These are phyloP conservation scores for Flaveria linearis DNA, from an alignment of 129 eudicot species.

Conservation along the genomic window DNA sequence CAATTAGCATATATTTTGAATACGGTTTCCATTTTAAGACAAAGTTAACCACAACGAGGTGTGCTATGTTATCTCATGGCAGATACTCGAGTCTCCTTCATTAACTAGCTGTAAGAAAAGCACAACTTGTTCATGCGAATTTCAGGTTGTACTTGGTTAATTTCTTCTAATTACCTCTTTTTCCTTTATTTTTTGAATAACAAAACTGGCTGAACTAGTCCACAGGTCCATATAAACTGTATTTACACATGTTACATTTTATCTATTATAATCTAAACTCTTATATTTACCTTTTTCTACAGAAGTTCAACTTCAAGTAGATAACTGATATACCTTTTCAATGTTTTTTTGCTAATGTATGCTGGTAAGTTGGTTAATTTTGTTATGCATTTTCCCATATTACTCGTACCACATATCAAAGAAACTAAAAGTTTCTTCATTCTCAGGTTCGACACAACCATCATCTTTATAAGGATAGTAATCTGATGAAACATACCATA, in stretches of 20 bases:
- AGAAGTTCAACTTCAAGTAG: conserved; percentile 48
- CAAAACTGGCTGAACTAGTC: background rate
- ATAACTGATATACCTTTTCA: conserved; percentile 42
- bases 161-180: background rate
- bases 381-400: background rate
- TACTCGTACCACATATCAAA: background rate
- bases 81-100: conserved; percentile 59
- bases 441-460: conserved; percentile 15
- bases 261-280: background rate
- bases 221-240: background rate
- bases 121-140: conserved; percentile 33
- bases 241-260: background rate
- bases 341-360: conserved; percentile 40
- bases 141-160: conserved; percentile 41
- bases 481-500: conserved; percentile 13
- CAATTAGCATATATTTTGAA: background rate
- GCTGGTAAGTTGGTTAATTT: conserved; percentile 23
- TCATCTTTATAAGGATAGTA: background rate
- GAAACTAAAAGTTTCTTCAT: conserved; percentile 8
- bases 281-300: background rate
- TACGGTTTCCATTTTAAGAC: background rate
- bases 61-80: conserved; percentile 16
- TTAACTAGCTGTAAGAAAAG: conserved; percentile 43
- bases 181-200: background rate
- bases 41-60: background rate